Evolutionary conservation across 306 rosid genomes (phyloP).

Genomic region (Herpetospermum pedunculosum): DNA sequence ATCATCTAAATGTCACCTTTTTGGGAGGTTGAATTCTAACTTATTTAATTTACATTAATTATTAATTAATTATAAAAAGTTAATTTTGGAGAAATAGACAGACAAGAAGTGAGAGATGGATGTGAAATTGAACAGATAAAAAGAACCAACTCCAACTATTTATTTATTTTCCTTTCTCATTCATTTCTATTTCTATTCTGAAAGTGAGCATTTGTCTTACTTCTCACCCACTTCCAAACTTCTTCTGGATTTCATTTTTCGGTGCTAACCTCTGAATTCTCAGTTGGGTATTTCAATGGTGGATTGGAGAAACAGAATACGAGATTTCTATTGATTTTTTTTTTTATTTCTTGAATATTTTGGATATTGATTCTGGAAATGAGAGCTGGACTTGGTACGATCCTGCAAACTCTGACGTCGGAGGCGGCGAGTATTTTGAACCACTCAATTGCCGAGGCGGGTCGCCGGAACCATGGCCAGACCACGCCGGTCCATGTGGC

Average conservation of each 20-base stretch:
- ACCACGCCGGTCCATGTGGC: slow-evolving; percentile 96
- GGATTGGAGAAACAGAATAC: neutral
- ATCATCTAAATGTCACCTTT: slow-evolving; percentile 10
- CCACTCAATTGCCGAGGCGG: slow-evolving; percentile 87
- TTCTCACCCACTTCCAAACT: neutral
- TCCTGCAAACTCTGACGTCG: slow-evolving; percentile 92
- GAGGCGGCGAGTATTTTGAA: slow-evolving; percentile 86
- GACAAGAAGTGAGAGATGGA: neutral
- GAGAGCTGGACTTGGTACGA: slow-evolving; percentile 93
- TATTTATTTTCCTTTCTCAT: neutral
- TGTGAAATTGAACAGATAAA: neutral
- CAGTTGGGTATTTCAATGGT: neutral
- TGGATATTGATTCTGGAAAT: slow-evolving; percentile 28
- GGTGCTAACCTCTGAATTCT: neutral
- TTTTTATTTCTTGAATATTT: neutral
- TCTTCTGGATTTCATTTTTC: neutral
- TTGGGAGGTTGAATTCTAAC: slow-evolving; percentile 6
- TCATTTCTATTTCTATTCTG: slow-evolving; percentile 2
- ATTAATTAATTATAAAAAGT: slow-evolving; percentile 7
- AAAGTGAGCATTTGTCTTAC: slow-evolving; percentile 18
- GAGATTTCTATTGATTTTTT: neutral
- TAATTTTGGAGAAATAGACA: neutral
- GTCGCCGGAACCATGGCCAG: slow-evolving; percentile 92
- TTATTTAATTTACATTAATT: neutral
- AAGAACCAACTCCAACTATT: neutral